Base-by-base conservation (phyloP, 805 yeast genomes). In the Millerozyma acaciae region DNA sequence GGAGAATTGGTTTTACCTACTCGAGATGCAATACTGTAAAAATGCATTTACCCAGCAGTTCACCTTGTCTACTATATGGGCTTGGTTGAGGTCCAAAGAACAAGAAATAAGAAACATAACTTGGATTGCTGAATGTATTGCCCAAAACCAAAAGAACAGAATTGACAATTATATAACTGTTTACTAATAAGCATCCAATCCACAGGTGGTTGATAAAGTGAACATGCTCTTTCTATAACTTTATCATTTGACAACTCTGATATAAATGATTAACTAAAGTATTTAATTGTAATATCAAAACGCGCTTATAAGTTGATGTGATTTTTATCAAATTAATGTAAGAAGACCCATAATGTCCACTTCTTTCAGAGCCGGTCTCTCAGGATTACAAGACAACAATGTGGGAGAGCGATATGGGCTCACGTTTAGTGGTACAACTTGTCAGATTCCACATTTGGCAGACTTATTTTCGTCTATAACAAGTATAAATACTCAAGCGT, bases 101-200 rank as follows among this genome's bases (percentile, higher is more conserved):
- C 98, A 94, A 64, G 99, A 93, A 62, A 78, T 94, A 39, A 77
- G 98, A 62, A 93, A 93, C 59, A 83, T 93, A 45, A 87, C 97
- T n/a, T 93, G 99, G 99, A 90, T 93, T 37, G 96, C 97, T 31
- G 99, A 93, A 67, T 93, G 99, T 70, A 93, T 93, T 66, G 96
- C 97, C 20, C 98, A 94, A 62, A 89, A 88, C 57, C 99, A 93
- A 71, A 86, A 88, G 67, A 94, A 86, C 55, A 78, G 96, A 60
- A 86, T 93, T 45, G 80, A 83, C 50, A 86, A 85, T 59, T 94
- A 88, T 58, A 88, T 94, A 40, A 70, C 94, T 27, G 96, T 90
- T 25, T 87, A 80, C 48, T 88, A 66, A 33, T 26, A n/a, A n/a
- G n/a, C n/a, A n/a, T n/a, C n/a, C n/a, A n/a, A n/a, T n/a, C n/a